Conservation (phyloP, 2,329 filamentous ascomycete species). For the Phialophora macrospora region DNA sequence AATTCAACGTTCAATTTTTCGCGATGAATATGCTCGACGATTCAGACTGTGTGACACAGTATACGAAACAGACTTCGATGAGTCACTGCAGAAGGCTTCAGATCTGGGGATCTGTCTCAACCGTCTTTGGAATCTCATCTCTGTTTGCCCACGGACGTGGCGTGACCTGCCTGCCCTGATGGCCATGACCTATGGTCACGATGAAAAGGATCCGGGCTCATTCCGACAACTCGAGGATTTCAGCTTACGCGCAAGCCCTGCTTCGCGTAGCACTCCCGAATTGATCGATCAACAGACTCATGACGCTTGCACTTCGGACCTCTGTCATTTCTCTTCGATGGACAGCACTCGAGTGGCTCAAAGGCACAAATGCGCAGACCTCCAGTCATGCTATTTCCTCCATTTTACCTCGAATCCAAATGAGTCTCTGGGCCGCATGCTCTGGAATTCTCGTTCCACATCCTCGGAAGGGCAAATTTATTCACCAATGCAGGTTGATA, state of each 20-base stretch:
- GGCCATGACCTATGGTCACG: background rate
- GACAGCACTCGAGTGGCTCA: conserved; percentile 20
- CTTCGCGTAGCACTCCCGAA: background rate
- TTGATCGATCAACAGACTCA: background rate
- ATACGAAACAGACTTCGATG: conserved; percentile 12
- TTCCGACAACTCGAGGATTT: conserved; percentile 13
- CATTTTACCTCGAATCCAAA: background rate
- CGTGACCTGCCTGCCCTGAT: conserved; percentile 11
- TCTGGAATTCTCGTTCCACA: background rate
- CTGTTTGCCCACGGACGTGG: conserved; percentile 2
- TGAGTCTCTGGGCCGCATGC: background rate
- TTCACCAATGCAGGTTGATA: background rate
- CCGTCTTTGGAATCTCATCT: conserved; percentile 14
- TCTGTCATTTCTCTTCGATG: conserved; percentile 12
- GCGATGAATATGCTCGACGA: background rate
- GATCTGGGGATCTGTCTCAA: conserved; percentile 11
- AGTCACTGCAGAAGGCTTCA: conserved; percentile 1
- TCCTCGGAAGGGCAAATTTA: too few relatives aligned
- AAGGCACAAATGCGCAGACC: conserved; percentile 9
- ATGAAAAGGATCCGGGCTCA: background rate
- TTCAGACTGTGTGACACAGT: background rate
- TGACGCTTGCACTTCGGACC: conserved; percentile 11
- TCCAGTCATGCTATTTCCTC: background rate
- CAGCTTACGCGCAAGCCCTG: background rate
- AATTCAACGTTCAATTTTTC: background rate